A percentile compares a stretch with the other conserved stretches of the same genome.
These are phyloP conservation scores for Didymella keratinophila DNA, from an alignment of 2,329 filamentous ascomycete species.

Conservation along the genomic window DNA sequence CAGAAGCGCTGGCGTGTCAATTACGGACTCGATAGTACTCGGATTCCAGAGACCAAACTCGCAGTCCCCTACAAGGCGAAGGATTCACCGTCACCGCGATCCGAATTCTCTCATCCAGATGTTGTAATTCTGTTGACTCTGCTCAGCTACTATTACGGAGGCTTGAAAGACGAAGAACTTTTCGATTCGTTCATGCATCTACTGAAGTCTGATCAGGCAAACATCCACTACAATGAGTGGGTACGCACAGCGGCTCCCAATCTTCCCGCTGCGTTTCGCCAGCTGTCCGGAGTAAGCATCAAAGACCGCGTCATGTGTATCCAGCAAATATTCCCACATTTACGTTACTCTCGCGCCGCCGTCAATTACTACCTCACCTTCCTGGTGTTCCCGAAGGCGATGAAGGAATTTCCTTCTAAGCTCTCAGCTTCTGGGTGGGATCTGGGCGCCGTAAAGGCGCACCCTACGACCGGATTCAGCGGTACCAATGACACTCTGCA, in stretches of 20 bases:
- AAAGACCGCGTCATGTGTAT: conserved; percentile 61
- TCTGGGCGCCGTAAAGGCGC: conserved; percentile 57
- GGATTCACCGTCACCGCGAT: conserved; percentile 66
- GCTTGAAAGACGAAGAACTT: conserved; percentile 62
- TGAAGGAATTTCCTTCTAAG: conserved; percentile 69
- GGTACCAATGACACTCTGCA: conserved; percentile 71
- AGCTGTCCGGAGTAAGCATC: conserved; percentile 39
- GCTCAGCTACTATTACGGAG: conserved; percentile 71
- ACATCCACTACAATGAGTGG: conserved; percentile 62
- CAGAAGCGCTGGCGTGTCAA: conserved; percentile 71
- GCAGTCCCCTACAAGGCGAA: conserved; percentile 72
- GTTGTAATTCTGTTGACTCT: conserved; percentile 71
- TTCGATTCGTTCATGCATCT: conserved; percentile 59
- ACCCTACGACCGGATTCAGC: conserved; percentile 71
- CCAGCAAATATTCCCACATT: conserved; percentile 59
- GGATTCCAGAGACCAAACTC: conserved; percentile 61
- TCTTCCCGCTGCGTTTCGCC: conserved; percentile 51
- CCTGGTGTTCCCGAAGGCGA: conserved; percentile 68
- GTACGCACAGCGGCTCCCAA: conserved; percentile 41
- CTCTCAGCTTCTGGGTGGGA: conserved; percentile 74
- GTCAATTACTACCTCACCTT: conserved; percentile 70
- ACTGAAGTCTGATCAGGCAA: conserved; percentile 60
- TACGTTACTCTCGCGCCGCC: conserved; percentile 61
- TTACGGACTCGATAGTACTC: conserved; percentile 62
- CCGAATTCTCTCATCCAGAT: conserved; percentile 74